Evolutionary conservation across 2,329 filamentous ascomycete species (phyloP).

Genomic region (Fusarium chuoi): DNA sequence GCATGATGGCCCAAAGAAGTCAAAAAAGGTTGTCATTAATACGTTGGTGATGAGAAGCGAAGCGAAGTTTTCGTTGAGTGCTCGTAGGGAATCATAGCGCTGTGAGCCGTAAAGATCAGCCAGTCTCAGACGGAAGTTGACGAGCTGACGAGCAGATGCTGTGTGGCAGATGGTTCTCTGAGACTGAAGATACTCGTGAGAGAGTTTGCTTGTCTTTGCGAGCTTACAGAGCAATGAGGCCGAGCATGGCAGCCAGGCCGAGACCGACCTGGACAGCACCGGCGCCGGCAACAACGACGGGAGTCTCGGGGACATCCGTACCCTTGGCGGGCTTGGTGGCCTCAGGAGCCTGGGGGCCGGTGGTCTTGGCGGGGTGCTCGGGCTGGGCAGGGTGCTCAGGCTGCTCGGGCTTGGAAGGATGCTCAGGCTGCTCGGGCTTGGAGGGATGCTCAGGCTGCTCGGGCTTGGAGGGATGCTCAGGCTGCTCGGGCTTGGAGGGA

Average conservation of each 20-base stretch:
- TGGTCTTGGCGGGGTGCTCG: neutral
- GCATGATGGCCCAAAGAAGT: constrained; percentile 18
- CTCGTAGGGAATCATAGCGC: constrained; percentile 25
- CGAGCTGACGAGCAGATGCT: constrained; percentile 1
- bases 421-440: neutral
- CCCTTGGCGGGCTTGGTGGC: constrained; percentile 6
- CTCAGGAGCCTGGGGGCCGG: neutral
- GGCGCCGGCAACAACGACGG: constrained; percentile 44
- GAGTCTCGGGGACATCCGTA: constrained; percentile 27
- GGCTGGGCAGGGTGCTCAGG: neutral
- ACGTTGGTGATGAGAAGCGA: constrained; percentile 27
- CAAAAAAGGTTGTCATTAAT: constrained; percentile 31
- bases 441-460: constrained; percentile 3
- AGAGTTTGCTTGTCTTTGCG: neutral
- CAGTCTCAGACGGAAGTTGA: neutral
- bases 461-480: constrained; percentile 1
- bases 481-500: neutral
- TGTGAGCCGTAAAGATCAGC: neutral
- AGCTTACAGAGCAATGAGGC: constrained; percentile 47
- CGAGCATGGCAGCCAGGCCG: constrained; percentile 40
- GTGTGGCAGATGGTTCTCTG: constrained; percentile 2
- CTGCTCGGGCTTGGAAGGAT: neutral
- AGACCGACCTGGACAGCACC: constrained; percentile 46
- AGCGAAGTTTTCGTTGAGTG: constrained; percentile 25
- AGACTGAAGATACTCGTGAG: neutral